Conservation (phyloP, 2,329 filamentous ascomycete species). For the Diplodia seriata region DNA sequence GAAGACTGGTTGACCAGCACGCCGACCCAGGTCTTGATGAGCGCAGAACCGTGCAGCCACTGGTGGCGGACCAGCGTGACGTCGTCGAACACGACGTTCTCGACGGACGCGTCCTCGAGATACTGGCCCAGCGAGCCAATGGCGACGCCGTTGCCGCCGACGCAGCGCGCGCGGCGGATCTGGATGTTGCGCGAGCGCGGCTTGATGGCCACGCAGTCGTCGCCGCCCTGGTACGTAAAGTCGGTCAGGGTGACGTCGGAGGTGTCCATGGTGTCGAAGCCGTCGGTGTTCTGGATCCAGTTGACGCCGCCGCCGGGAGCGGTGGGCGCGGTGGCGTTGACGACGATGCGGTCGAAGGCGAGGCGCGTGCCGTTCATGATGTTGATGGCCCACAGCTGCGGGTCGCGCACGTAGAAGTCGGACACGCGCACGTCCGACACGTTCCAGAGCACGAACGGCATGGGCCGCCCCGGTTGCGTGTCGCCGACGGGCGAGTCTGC, state of each 20-base stretch:
- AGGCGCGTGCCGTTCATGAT: constrained; percentile 66
- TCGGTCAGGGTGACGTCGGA: constrained; percentile 58
- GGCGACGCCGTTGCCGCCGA: constrained; percentile 61
- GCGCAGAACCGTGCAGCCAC: constrained; percentile 58
- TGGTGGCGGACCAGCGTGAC: constrained; percentile 55
- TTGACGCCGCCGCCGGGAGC: constrained; percentile 57
- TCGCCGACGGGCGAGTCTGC: constrained; percentile 39
- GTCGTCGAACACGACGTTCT: constrained; percentile 57
- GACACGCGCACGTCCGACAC: constrained; percentile 61
- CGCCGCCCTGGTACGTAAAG: constrained; percentile 64
- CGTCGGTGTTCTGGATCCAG: constrained; percentile 66
- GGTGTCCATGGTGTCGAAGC: constrained; percentile 64
- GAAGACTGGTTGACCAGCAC: constrained; percentile 51
- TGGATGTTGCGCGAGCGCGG: constrained; percentile 66
- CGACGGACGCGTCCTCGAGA: constrained; percentile 60
- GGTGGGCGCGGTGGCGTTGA: constrained; percentile 58
- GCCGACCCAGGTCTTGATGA: constrained; percentile 66
- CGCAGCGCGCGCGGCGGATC: constrained; percentile 62
- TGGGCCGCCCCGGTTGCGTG: constrained; percentile 60
- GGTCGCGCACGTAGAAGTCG: constrained; percentile 60
- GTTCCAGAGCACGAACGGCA: constrained; percentile 67
- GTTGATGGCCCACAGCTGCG: constrained; percentile 62
- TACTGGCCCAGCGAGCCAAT: constrained; percentile 63
- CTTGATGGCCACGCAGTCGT: constrained; percentile 68
- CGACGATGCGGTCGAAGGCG: constrained; percentile 58